A percentile compares a stretch with the other conserved stretches of the same genome.
Evolutionary conservation across 495 filamentous ascomycete genomes (phyloP).

Genomic region (Penicillium atrosanguineum): DNA sequence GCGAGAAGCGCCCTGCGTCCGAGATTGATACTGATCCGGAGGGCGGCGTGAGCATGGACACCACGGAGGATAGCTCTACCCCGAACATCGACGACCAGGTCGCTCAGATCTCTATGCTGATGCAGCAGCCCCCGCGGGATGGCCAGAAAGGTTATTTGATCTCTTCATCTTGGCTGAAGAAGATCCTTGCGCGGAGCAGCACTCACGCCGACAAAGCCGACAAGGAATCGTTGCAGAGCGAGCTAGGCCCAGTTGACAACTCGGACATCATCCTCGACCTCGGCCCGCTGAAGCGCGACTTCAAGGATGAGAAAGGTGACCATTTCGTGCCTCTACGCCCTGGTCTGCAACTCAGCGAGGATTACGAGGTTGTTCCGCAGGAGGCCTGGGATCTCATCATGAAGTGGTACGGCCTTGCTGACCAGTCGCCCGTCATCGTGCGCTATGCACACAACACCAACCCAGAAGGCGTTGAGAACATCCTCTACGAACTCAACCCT

Average conservation of each 20-base stretch:
- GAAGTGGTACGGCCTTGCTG: slow-evolving; percentile 74
- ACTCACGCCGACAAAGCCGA: slow-evolving; percentile 51
- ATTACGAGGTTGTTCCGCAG: slow-evolving; percentile 75
- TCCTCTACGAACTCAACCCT: slow-evolving; percentile 81
- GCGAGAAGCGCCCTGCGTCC: slow-evolving; percentile 51
- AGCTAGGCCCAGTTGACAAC: slow-evolving; percentile 85
- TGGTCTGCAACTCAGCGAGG: slow-evolving; percentile 59
- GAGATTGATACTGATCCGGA: slow-evolving; percentile 41
- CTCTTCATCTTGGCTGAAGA: slow-evolving; percentile 73
- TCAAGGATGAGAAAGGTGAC: slow-evolving; percentile 54
- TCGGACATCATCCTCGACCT: slow-evolving; percentile 56
- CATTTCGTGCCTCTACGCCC: slow-evolving; percentile 74
- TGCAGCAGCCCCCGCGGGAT: slow-evolving; percentile 54
- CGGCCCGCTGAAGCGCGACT: slow-evolving; percentile 32
- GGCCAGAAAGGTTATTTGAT: slow-evolving; percentile 75
- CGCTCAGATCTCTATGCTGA: slow-evolving; percentile 58
- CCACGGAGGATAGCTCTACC: slow-evolving; percentile 13
- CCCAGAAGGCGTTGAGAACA: slow-evolving; percentile 55
- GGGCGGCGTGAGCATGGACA: slow-evolving; percentile 21
- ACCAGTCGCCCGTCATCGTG: slow-evolving; percentile 68
- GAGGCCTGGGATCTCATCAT: slow-evolving; percentile 79
- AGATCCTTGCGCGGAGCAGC: slow-evolving; percentile 66
- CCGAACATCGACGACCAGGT: slow-evolving; percentile 79
- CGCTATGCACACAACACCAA: slow-evolving; percentile 76
- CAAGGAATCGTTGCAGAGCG: slow-evolving; percentile 60